Conservation (phyloP, 179 eudicot genomes). For the Vitellaria paradoxa region DNA sequence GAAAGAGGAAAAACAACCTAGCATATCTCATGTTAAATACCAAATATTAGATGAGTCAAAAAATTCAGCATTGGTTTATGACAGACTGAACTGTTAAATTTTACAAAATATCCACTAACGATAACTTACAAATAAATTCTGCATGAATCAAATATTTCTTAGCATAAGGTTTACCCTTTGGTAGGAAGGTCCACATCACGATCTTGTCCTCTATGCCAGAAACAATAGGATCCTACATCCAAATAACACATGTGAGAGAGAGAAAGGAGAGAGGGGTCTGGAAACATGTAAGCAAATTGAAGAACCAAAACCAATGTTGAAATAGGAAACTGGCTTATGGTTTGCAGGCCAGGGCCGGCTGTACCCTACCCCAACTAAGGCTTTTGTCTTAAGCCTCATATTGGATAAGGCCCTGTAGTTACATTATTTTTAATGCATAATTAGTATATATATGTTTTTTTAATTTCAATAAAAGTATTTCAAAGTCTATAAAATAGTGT, state of each 20-base stretch:
- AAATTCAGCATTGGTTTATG: background rate
- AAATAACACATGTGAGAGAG: background rate
- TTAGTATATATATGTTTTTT: too few relatives aligned
- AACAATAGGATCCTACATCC: slow-evolving; percentile 72
- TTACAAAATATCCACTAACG: background rate
- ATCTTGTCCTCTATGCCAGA: slow-evolving; percentile 86
- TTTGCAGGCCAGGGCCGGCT: too few relatives aligned
- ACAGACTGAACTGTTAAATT: background rate
- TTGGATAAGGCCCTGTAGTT: too few relatives aligned
- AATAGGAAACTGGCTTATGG: background rate
- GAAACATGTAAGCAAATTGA: background rate
- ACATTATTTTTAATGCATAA: too few relatives aligned
- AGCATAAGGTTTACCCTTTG: slow-evolving; percentile 52
- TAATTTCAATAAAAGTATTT: too few relatives aligned
- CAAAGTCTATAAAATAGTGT: too few relatives aligned
- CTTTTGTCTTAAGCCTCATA: too few relatives aligned
- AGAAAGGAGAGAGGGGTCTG: background rate
- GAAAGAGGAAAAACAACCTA: too few relatives aligned
- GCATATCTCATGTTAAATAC: background rate
- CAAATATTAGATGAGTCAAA: background rate
- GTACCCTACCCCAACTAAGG: too few relatives aligned
- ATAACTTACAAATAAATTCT: background rate
- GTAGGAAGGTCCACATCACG: slow-evolving; percentile 88
- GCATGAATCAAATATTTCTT: background rate
- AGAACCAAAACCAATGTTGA: background rate